These are phyloP conservation scores for Elongisporangium prolatum DNA, from an alignment of 352 stramenopile species.

Conservation along the genomic window DNA sequence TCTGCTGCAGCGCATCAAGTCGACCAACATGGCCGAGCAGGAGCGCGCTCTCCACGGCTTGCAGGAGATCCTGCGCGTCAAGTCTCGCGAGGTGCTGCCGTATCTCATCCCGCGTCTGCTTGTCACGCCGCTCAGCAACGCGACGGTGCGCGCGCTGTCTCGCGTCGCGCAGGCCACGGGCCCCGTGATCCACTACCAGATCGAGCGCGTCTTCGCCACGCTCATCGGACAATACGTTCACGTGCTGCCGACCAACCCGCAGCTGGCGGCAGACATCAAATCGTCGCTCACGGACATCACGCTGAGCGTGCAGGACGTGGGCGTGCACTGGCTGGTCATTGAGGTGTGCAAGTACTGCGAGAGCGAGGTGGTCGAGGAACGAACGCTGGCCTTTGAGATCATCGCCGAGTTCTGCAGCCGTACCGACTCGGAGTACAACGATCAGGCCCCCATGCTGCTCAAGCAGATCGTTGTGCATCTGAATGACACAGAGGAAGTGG, in stretches of 20 bases:
- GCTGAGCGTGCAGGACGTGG: conserved; percentile 83
- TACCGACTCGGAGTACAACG: conserved; percentile 87
- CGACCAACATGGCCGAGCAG: conserved; percentile 50
- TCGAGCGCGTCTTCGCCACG: conserved; percentile 91
- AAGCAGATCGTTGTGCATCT: conserved; percentile 95
- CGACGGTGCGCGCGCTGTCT: conserved; percentile 88
- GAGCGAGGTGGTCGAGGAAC: conserved; percentile 80
- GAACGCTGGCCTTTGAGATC: conserved; percentile 90
- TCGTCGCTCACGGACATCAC: conserved; percentile 63
- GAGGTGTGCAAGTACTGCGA: conserved; percentile 95
- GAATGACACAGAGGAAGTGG: conserved; percentile 92
- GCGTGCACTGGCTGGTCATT: conserved; percentile 93
- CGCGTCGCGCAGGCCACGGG: conserved; percentile 93
- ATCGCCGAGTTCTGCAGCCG: conserved; percentile 87
- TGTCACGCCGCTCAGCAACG: conserved; percentile 86
- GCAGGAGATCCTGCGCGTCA: conserved; percentile 96
- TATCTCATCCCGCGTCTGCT: conserved; percentile 97
- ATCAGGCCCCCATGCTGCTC: conserved; percentile 94
- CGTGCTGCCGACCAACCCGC: conserved; percentile 25
- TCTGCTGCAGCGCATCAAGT: conserved; percentile 93
- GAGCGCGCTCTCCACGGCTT: conserved; percentile 94
- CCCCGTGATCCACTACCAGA: conserved; percentile 93
- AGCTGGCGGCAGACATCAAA: conserved; percentile 67
- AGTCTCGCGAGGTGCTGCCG: conserved; percentile 95
- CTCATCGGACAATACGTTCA: conserved; percentile 75